Percentiles rank a stretch among this genome's conserved stretches.
phyloP scores from a whole-genome alignment of 2,329 filamentous ascomycete species.

The Immersiporthe knoxdaviesiana region DNA sequence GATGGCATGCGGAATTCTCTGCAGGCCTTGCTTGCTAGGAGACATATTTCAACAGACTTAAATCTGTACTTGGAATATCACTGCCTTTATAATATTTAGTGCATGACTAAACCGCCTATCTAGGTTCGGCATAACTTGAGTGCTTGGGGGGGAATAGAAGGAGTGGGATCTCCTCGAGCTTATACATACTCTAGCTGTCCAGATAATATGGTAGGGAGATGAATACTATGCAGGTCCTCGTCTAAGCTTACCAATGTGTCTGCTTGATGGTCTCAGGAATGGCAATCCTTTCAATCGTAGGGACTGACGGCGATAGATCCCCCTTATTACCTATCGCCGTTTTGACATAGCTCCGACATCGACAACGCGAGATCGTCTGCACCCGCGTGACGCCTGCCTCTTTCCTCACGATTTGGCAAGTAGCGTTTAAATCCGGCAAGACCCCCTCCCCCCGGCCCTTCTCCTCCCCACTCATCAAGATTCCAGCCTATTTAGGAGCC shows the following conservation, averaged over 20 bases:
- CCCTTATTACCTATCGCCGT: background rate
- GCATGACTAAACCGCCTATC: slow-evolving; percentile 3
- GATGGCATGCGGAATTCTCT: background rate
- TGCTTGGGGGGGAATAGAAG: background rate
- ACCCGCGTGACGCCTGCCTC: background rate
- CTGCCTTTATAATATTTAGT: slow-evolving; percentile 28
- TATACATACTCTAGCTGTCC: background rate
- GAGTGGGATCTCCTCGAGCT: background rate
- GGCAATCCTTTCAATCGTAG: background rate
- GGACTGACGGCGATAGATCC: background rate
- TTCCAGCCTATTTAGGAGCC: too few species aligned
- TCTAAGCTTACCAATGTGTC: background rate
- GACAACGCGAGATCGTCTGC: background rate
- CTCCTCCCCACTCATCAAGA: background rate
- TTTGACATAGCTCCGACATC: background rate
- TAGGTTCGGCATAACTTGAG: background rate
- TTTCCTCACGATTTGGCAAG: background rate
- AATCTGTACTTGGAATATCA: background rate
- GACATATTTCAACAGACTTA: background rate
- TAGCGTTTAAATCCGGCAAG: background rate
- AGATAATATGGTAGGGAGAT: too few species aligned
- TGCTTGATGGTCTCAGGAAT: background rate
- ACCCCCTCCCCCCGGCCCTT: background rate
- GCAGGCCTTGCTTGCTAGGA: background rate
- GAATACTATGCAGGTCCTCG: too few species aligned